phyloP scores from a whole-genome alignment of 1,284 basidiomycete genomes.

The Omphalotus olearius region DNA sequence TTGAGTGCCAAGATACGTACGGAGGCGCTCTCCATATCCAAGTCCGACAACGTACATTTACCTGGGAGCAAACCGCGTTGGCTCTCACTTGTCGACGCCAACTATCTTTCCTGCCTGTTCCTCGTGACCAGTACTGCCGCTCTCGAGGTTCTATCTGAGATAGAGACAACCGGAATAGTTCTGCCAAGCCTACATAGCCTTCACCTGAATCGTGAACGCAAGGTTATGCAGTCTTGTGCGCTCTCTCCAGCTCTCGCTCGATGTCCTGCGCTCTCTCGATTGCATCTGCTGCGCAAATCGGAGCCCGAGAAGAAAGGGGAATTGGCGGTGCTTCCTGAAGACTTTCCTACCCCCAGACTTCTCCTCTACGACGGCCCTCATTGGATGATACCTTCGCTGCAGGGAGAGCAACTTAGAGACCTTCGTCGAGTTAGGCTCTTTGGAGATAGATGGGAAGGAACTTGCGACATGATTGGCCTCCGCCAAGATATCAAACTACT shows the following conservation, averaged over 20 bases:
- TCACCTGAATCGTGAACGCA: slow-evolving; percentile 6
- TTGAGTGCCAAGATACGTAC: neutral
- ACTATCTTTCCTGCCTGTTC: slow-evolving; percentile 3
- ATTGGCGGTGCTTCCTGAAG: slow-evolving; percentile 2
- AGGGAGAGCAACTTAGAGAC: slow-evolving; percentile 9
- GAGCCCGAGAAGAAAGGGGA: slow-evolving; percentile 4
- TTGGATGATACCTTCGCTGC: slow-evolving; percentile 9
- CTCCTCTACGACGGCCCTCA: slow-evolving; percentile 15
- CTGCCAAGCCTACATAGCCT: slow-evolving; percentile 5
- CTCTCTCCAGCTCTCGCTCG: slow-evolving; percentile 4
- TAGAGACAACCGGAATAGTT: slow-evolving; percentile 2
- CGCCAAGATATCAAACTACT: slow-evolving; percentile 9
- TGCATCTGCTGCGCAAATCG: slow-evolving; percentile 8
- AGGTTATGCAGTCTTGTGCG: neutral
- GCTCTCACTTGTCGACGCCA: slow-evolving; percentile 7
- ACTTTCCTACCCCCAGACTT: slow-evolving; percentile 1
- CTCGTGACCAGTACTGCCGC: slow-evolving; percentile 8
- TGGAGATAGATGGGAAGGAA: slow-evolving; percentile 15
- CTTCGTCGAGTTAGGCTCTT: slow-evolving; percentile 15
- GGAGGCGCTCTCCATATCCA: slow-evolving; percentile 1
- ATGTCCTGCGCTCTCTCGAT: slow-evolving; percentile 8
- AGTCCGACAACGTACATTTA: neutral
- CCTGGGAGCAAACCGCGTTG: neutral
- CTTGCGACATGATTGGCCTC: slow-evolving; percentile 16
- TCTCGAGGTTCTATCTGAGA: slow-evolving; percentile 10